These are phyloP conservation scores for Coemansia sp. DNA, from an alignment of 192 early-diverging fungal species.

Conservation along the genomic window DNA sequence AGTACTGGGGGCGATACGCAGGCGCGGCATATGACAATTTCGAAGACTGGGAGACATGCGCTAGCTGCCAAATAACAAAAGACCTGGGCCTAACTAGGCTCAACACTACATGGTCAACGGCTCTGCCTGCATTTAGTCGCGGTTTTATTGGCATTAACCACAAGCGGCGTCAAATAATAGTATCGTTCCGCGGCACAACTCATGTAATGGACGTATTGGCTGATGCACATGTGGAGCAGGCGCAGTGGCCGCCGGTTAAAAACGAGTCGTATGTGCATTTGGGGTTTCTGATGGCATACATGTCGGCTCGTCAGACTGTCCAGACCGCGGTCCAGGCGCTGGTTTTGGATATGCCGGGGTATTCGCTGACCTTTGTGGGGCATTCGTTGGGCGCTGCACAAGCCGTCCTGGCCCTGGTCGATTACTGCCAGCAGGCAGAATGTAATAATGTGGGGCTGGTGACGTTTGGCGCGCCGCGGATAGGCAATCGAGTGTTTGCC, in stretches of 20 bases:
- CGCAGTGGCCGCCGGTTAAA: constrained; percentile 8
- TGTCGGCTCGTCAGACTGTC: constrained; percentile 10
- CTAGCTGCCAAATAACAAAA: constrained; percentile 11
- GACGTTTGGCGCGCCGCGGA: constrained; percentile 37
- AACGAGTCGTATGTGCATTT: constrained; percentile 22
- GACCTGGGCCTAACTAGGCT: constrained; percentile 8
- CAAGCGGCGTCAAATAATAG: neutral
- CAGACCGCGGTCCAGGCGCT: constrained; percentile 4
- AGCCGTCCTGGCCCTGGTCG: constrained; percentile 27
- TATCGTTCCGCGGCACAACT: constrained; percentile 39
- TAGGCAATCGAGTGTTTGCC: constrained; percentile 34
- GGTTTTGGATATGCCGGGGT: neutral
- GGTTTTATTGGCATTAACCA: constrained; percentile 33
- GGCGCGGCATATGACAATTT: constrained; percentile 36
- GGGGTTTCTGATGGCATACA: constrained; percentile 42
- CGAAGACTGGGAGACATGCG: constrained; percentile 26
- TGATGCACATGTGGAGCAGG: constrained; percentile 18
- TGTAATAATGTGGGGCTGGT: constrained; percentile 2
- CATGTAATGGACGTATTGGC: constrained; percentile 36
- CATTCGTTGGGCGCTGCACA: constrained; percentile 48
- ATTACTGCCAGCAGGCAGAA: constrained; percentile 2
- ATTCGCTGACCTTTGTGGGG: constrained; percentile 31
- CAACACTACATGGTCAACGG: constrained; percentile 23
- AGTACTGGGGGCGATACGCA: constrained; percentile 27
- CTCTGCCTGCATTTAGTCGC: constrained; percentile 29